A percentile compares a stretch with the other conserved stretches of the same genome.
Evolutionary conservation across 2,329 filamentous ascomycete species (phyloP).

Genomic region (Beauveria scarabaeidicola): DNA sequence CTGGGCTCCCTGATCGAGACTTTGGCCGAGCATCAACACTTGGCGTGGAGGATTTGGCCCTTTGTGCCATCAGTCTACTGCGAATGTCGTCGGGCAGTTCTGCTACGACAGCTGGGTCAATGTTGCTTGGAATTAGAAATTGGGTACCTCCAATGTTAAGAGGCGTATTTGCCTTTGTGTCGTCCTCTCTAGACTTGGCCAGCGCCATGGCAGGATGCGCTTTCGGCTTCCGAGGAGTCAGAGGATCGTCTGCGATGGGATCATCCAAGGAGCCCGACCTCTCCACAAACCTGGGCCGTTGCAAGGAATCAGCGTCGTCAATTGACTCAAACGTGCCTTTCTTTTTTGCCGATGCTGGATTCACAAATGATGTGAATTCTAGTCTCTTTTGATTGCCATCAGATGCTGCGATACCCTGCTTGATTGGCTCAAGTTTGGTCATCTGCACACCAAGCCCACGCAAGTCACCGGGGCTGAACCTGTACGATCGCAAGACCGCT

Average conservation of each 20-base stretch:
- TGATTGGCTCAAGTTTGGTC: constrained; percentile 81
- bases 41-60: constrained; percentile 19
- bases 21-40: constrained; percentile 21
- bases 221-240: constrained; percentile 45
- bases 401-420: constrained; percentile 41
- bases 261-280: constrained; percentile 31
- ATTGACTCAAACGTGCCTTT: constrained; percentile 37
- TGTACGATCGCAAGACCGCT: constrained; percentile 72
- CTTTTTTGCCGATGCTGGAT: constrained; percentile 31
- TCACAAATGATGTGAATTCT: constrained; percentile 54
- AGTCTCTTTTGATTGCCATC: constrained; percentile 75
- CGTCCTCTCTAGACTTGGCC: constrained; percentile 36
- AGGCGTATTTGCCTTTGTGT: constrained; percentile 53
- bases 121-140: constrained; percentile 78
- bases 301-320: constrained; percentile 37
- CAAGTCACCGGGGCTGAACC: constrained; percentile 84
- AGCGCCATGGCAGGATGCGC: constrained; percentile 46
- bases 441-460: constrained; percentile 87
- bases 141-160: constrained; percentile 81
- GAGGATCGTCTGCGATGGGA: constrained; percentile 46
- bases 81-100: constrained; percentile 81
- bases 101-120: constrained; percentile 72
- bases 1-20: constrained; percentile 31
- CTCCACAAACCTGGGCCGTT: constrained; percentile 23
- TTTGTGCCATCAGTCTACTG: constrained; percentile 59